Percentiles rank a stretch among this genome's conserved stretches.
Evolutionary conservation across 2,329 filamentous ascomycete genomes (phyloP).

Genomic region (Arachnomyces sp.): DNA sequence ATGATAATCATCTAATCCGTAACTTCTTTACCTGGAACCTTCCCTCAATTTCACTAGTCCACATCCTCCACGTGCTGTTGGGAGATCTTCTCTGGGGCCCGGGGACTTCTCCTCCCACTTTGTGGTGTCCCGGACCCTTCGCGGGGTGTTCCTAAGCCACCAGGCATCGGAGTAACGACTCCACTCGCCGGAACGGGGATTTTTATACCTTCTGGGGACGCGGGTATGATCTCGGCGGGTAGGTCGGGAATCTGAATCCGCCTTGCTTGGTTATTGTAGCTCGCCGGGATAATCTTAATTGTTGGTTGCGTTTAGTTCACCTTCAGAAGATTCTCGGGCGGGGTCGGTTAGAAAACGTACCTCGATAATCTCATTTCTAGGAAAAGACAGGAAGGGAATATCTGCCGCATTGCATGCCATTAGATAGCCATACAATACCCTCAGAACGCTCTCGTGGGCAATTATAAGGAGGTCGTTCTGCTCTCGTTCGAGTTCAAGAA

Average conservation of each 20-base stretch:
- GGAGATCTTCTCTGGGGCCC: slow-evolving; percentile 36
- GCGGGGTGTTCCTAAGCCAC: slow-evolving; percentile 32
- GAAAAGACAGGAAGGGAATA: slow-evolving; percentile 87
- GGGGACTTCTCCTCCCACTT: slow-evolving; percentile 33
- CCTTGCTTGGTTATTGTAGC: slow-evolving; percentile 93
- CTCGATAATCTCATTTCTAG: slow-evolving; percentile 95
- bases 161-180: slow-evolving; percentile 35
- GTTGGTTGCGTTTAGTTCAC: not conserved
- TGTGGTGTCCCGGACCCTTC: slow-evolving; percentile 37
- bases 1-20: slow-evolving; percentile 1
- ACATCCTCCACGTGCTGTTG: slow-evolving; percentile 39
- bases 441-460: slow-evolving; percentile 93
- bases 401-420: slow-evolving; percentile 97
- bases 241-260: slow-evolving; percentile 74
- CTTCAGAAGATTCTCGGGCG: slow-evolving; percentile 2
- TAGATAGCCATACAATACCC: slow-evolving; percentile 91
- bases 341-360: slow-evolving; percentile 30
- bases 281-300: slow-evolving; percentile 85
- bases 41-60: slow-evolving; percentile 20
- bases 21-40: slow-evolving; percentile 4
- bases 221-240: slow-evolving; percentile 58
- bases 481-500: slow-evolving; percentile 91
- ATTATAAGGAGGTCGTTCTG: slow-evolving; percentile 98
- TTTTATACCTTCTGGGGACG: slow-evolving; percentile 70
- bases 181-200: slow-evolving; percentile 62